Base-by-base conservation (phyloP, 148 eudicot genomes). In the Chenopodium quinoa region DNA sequence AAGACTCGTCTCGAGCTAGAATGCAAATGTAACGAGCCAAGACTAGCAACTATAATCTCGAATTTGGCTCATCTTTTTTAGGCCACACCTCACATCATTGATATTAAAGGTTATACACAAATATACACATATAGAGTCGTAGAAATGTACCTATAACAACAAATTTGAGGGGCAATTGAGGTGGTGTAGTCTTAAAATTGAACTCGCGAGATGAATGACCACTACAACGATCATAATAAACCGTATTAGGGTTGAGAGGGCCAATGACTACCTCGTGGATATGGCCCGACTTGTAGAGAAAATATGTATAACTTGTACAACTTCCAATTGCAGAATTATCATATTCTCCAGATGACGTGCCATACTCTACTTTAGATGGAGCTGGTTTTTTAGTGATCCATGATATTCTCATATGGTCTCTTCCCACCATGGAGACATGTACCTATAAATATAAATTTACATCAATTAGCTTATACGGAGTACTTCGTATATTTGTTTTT, bases 321-420 rank as follows among this genome's bases (percentile, higher is more conserved):
- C 56, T 85, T 11, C 95, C 95, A 23, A 74, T 83, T 16, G 82
- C 78, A 3, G 87, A 85, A 68, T 69, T 78, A 37, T 48, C 79
- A 31, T 89, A 82, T 6, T n/a, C 72, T 62, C 92, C 89, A 0
- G 94, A 76, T 40, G 94, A 88, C 23, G 89, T 86, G 16, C 91
- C 93, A 64, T 90, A 92, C 25, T 83, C 82, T 10, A 94, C 92
- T n/a, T 56, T 88, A 2, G 94, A 46, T 16, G 92, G 92, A 48
- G 86, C 86, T 14, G 40, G 11, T 20, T 85, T 76, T 1, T 84
- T 52, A 4, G 98, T 92, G 0, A 92, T 84, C 98, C 97, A 94
- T 81, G 93, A 84, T 83, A 94, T 84, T 82, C 91, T 88, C 98
- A 92, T 94, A 62, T 82, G 80, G 60, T 92, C 84, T 44, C 10